Evolutionary conservation across 2,329 filamentous ascomycete species (phyloP).

Genomic region (Allantophomopsis lycopodina): DNA sequence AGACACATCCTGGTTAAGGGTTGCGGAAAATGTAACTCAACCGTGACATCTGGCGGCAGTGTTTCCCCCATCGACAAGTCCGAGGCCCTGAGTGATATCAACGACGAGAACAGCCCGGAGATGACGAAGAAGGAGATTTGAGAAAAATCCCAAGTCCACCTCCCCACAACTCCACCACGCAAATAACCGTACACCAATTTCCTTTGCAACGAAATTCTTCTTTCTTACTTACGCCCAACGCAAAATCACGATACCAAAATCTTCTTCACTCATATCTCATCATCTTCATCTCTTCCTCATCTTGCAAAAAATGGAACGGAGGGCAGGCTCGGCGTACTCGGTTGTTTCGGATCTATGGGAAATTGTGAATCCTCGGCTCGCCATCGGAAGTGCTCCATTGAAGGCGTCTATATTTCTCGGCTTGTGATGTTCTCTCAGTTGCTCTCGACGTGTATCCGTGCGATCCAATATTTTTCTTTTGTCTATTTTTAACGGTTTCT

Average conservation of each 20-base stretch:
- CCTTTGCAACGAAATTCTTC: no score
- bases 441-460: no score
- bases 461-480: no score
- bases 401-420: conserved; percentile 3
- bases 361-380: background rate
- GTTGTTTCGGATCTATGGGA: background rate
- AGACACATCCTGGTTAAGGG: conserved; percentile 56
- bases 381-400: conserved; percentile 6
- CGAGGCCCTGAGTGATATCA: conserved; percentile 17
- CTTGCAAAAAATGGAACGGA: no score
- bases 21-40: conserved; percentile 34
- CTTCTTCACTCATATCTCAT: background rate
- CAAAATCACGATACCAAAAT: background rate
- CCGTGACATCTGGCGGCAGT: conserved; percentile 6
- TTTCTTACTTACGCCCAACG: background rate
- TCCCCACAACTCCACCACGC: no score
- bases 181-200: no score
- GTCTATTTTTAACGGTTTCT: no score
- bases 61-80: conserved; percentile 16
- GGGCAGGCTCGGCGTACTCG: background rate
- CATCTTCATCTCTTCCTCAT: no score
- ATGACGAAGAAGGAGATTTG: conserved; percentile 2
- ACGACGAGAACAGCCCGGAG: conserved; percentile 2
- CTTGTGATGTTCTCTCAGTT: conserved; percentile 3
- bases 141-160: background rate